Evolutionary conservation across 1,284 basidiomycete species (phyloP), one percentile per base, ranked within the genome.

Genomic region (Rhodotorula mucilaginosa): DNA sequence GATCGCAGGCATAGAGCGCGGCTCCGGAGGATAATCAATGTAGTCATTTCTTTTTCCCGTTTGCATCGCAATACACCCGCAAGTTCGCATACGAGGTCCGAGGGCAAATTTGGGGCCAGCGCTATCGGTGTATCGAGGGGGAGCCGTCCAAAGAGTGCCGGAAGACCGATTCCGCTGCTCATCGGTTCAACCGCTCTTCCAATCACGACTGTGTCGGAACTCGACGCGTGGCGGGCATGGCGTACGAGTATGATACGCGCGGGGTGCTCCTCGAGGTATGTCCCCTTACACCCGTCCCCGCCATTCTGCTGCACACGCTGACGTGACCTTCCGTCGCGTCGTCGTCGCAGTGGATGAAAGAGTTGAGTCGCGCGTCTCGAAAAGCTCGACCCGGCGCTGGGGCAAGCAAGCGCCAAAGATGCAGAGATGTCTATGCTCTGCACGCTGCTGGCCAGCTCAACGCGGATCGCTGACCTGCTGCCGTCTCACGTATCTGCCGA

Each of bases 271-370:
- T 76, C 46, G 75, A 76, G 26, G 75, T 73, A 34, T 31, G 75
- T 18, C 29, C 21, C 31, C 39, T 7, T 6, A 6, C 1, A 7
- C 47, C 19, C 21, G 8, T 16, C 29, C n/a, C 13, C 23, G 10
- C 12, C 54, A 19, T 31, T 21, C 39, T 31, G 31, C 2, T 21
- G 26, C 7, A 16, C 26, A 16, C 26, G 12, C 8, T 12, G 26
- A 29, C 39, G 29, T 56, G 21, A n/a, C 51, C 29, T 19, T 23
- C 10, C 26, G 3, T 57, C 18, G 13, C 44, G 19, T 10, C 52
- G 18, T 5, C 52, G 18, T 19, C 51, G 13, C 65, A 76, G 74
- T 74, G 71, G 72, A 76, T 76, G 75, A 76, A 76, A 58, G 70
- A 76, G 70, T 74, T 1, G 18, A 2, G 4, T 31, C 26, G 23